phyloP scores from a whole-genome alignment of 257 asterid species.

The Buddleja alternifolia region DNA sequence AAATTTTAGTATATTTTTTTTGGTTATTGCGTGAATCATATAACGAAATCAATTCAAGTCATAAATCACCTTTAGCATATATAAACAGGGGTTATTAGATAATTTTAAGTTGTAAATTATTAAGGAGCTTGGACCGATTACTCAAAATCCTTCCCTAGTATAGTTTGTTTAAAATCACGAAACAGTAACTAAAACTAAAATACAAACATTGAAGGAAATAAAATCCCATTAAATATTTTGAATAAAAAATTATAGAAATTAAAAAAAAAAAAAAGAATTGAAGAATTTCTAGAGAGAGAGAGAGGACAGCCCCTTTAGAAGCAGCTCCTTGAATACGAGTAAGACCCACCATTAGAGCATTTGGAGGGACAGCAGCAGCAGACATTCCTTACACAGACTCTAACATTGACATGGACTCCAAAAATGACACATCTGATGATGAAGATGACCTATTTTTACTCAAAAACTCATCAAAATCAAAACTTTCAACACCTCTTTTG shows the following conservation, averaged over 20 bases:
- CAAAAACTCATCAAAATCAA: constrained; percentile 54
- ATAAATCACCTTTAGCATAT: too few relatives aligned
- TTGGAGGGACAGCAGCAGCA: constrained; percentile 45
- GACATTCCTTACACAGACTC: constrained; percentile 62
- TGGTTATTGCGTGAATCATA: too few relatives aligned
- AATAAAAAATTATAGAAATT: neutral
- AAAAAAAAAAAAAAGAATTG: constrained; percentile 12
- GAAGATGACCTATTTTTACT: constrained; percentile 44
- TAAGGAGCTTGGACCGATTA: too few relatives aligned
- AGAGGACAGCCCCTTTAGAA: constrained; percentile 65
- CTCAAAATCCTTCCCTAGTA: too few relatives aligned
- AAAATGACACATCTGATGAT: constrained; percentile 40
- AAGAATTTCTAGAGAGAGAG: constrained; percentile 28
- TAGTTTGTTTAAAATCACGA: too few relatives aligned
- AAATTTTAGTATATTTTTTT: too few relatives aligned
- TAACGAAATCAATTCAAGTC: too few relatives aligned
- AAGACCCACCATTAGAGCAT: constrained; percentile 76
- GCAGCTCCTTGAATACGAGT: constrained; percentile 87
- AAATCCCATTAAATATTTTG: neutral
- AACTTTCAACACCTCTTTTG: constrained; percentile 49
- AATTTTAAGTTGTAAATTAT: too few relatives aligned
- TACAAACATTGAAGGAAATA: neutral
- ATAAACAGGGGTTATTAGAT: too few relatives aligned
- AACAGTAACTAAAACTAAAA: neutral
- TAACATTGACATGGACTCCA: constrained; percentile 49